Evolutionary conservation across 164 flowering plant species (phyloP).

Genomic region (Amborella trichopoda): DNA sequence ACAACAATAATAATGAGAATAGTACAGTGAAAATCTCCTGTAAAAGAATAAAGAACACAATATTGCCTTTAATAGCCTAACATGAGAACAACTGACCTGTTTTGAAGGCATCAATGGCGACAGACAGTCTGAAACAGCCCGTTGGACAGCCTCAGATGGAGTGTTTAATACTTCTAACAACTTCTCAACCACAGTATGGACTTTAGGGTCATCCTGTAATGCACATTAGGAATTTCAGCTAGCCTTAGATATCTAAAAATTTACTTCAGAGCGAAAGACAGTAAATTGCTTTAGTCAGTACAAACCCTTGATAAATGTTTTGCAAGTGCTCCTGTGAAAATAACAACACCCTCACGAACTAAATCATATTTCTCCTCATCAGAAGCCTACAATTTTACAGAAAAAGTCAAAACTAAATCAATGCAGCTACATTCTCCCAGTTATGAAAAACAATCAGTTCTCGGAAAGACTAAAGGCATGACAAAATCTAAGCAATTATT

Average conservation of each 20-base stretch:
- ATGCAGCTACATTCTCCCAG: too few species aligned
- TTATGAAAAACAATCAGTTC: too few species aligned
- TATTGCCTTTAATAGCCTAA: too few species aligned
- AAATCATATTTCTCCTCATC: slow-evolving; percentile 92
- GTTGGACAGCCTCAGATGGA: slow-evolving; percentile 98
- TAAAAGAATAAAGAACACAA: too few species aligned
- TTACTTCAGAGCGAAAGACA: background rate
- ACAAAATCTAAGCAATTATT: too few species aligned
- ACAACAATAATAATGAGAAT: too few species aligned
- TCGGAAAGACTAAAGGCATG: too few species aligned
- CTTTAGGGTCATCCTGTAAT: slow-evolving; percentile 89
- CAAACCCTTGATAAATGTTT: slow-evolving; percentile 79
- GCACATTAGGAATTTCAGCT: slow-evolving; percentile 1
- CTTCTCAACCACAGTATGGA: slow-evolving; percentile 85
- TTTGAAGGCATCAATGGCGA: slow-evolving; percentile 90
- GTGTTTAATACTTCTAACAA: slow-evolving; percentile 91
- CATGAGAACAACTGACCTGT: slow-evolving; percentile 33
- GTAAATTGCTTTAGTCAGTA: too few species aligned
- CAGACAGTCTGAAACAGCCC: slow-evolving; percentile 86
- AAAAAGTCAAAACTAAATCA: too few species aligned
- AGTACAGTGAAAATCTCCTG: too few species aligned
- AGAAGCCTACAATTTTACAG: slow-evolving; percentile 46
- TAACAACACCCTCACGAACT: slow-evolving; percentile 98
- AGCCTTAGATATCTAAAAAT: too few species aligned
- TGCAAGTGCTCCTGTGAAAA: slow-evolving; percentile 92